Conservation (phyloP, 768 basidiomycete species). For the Pisolithus tinctorius region DNA sequence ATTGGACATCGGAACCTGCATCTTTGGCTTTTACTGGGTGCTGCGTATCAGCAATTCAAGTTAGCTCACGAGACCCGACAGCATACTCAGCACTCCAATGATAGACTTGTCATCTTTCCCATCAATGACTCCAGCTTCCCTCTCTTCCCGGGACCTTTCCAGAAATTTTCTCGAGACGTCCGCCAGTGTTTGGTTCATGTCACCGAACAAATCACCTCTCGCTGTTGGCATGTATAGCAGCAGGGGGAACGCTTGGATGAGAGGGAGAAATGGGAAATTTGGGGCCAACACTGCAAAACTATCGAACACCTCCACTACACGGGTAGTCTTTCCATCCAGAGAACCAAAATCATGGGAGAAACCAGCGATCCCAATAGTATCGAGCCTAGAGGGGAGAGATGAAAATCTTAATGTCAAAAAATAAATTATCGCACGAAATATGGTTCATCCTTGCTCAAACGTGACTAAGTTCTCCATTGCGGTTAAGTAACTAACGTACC, state of each 20-base stretch:
- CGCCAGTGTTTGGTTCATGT: background rate
- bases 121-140: slow-evolving; percentile 15
- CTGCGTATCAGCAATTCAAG: background rate
- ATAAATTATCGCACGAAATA: background rate
- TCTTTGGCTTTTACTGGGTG: slow-evolving; percentile 20
- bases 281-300: background rate
- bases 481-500: slow-evolving; percentile 2
- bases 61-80: background rate
- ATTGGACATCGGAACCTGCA: slow-evolving; percentile 19
- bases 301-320: slow-evolving; percentile 17
- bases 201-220: background rate
- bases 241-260: slow-evolving; percentile 15
- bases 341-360: slow-evolving; percentile 26
- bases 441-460: slow-evolving; percentile 4
- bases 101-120: background rate
- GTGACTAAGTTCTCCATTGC: background rate
- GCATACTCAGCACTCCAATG: background rate
- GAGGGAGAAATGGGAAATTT: background rate
- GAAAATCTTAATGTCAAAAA: background rate
- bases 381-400: slow-evolving; percentile 14
- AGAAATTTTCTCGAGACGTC: slow-evolving; percentile 7
- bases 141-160: slow-evolving; percentile 27
- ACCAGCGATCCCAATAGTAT: slow-evolving; percentile 30
- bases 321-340: slow-evolving; percentile 24
- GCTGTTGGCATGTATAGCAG: background rate